These are phyloP conservation scores for Phytophthora uliginosa DNA, from an alignment of 352 stramenopile genomes.

Conservation along the genomic window DNA sequence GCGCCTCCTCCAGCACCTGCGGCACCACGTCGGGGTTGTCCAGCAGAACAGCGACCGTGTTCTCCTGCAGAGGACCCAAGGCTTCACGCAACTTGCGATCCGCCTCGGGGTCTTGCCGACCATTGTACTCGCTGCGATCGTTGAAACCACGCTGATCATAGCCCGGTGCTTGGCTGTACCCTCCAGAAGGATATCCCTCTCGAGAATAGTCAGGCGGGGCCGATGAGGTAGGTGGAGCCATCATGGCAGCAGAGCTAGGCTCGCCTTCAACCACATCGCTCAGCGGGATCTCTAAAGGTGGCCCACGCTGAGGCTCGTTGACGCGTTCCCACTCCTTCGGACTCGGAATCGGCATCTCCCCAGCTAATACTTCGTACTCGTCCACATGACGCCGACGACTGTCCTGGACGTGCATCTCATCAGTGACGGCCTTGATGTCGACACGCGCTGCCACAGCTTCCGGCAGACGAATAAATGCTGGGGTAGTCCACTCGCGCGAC, in stretches of 20 bases:
- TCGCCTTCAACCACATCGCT: slow-evolving; percentile 63
- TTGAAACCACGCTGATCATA: slow-evolving; percentile 39
- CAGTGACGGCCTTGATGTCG: slow-evolving; percentile 43
- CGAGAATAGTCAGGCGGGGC: slow-evolving; percentile 23
- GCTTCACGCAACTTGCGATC: slow-evolving; percentile 72
- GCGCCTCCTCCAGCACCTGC: slow-evolving; percentile 85
- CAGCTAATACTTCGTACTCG: slow-evolving; percentile 86
- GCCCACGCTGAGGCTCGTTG: slow-evolving; percentile 69
- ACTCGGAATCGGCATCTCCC: slow-evolving; percentile 78
- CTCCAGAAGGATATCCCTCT: slow-evolving; percentile 35
- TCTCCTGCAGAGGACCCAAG: slow-evolving; percentile 75
- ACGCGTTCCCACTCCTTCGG: slow-evolving; percentile 84
- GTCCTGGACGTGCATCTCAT: slow-evolving; percentile 76
- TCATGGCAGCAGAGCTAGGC: slow-evolving; percentile 30
- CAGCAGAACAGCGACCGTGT: slow-evolving; percentile 77
- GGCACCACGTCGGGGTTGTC: slow-evolving; percentile 81
- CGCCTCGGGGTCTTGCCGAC: slow-evolving; percentile 54
- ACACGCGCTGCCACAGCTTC: slow-evolving; percentile 59
- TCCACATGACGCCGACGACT: slow-evolving; percentile 82
- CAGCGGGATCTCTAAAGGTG: slow-evolving; percentile 73
- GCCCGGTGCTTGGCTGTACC: slow-evolving; percentile 25
- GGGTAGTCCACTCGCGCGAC: slow-evolving; percentile 74
- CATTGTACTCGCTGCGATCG: slow-evolving; percentile 39
- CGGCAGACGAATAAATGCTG: slow-evolving; percentile 69
- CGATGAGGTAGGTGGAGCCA: slow-evolving; percentile 25